These are phyloP conservation scores for Pterula multifida DNA, from an alignment of 1,284 basidiomycete species.

Conservation along the genomic window DNA sequence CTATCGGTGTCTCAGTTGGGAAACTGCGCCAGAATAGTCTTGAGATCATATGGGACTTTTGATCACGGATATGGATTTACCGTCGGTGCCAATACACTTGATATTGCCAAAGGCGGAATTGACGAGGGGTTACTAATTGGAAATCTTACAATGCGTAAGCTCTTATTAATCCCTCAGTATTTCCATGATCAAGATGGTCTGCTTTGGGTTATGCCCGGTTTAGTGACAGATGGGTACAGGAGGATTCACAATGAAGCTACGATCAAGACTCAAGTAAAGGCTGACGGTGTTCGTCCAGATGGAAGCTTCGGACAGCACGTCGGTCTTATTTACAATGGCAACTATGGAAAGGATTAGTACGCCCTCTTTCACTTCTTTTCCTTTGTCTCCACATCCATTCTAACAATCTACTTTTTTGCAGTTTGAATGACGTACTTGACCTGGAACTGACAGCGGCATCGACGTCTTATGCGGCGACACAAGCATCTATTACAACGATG, in stretches of 20 bases:
- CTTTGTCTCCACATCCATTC: not conserved
- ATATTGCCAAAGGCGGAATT: conserved; percentile 30
- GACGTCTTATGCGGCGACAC: conserved; percentile 26
- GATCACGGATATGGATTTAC: conserved; percentile 24
- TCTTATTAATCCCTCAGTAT: not conserved
- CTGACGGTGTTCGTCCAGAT: conserved; percentile 24
- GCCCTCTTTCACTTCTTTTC: not conserved
- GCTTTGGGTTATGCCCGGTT: too few species aligned
- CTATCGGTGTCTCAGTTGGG: conserved; percentile 21
- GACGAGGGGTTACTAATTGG: conserved; percentile 22
- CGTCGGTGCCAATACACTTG: conserved; percentile 35
- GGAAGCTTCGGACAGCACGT: conserved; percentile 23
- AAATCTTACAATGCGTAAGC: conserved; percentile 15
- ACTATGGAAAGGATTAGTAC: conserved; percentile 24
- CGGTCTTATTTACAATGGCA: conserved; percentile 23
- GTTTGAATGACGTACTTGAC: conserved; percentile 26
- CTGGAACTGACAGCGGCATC: conserved; percentile 28
- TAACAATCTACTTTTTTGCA: conserved; percentile 7
- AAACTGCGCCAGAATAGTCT: conserved; percentile 25
- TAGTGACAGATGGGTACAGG: conserved; percentile 24
- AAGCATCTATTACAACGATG: conserved; percentile 20
- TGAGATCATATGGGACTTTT: conserved; percentile 27
- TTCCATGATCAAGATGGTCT: not conserved
- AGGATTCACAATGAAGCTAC: conserved; percentile 24
- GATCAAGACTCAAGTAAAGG: conserved; percentile 10